Base-by-base conservation (phyloP, 495 filamentous ascomycete genomes). In the Tuber aestivum region DNA sequence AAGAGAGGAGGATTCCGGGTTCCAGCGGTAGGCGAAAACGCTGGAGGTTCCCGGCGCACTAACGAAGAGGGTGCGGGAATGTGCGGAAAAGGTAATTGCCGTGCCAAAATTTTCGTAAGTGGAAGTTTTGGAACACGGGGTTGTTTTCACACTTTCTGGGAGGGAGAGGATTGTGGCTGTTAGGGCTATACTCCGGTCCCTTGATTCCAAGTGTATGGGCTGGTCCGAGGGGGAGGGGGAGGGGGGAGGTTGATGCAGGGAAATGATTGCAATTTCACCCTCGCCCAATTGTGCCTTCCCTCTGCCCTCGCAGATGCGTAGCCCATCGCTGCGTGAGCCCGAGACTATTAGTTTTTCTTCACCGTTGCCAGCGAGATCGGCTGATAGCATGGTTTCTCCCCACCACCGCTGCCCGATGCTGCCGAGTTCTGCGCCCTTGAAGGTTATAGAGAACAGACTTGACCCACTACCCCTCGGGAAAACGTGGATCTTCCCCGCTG, bases 391-490 rank as follows among this genome's bases (percentile, higher is more conserved):
- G 1, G n/a, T n/a, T 14, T 81, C 76, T 5, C 81, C 81, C 78
- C 78, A 81, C 76, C 76, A 80, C 10, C 81, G 42, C 37, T 48
- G 71, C 5, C 81, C 81, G 16, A 80, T 76, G 18, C 73, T 61
- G 20, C 81, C 81, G 2, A 83, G 74, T 18, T 77, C 78, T 7
- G 81, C 81, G 10, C 81, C 81, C 21, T 41, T 71, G n/a, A 75
- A 38, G 1, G 70, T 69, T 10, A 82, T n/a, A 4, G 73, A 73
- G n/a, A 76, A 21, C 32, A 78, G 74, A 38, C 75, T 41, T 18
- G 37, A 61, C 7, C 56, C 48, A 27, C 76, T 69, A 3, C 78
- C 81, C 23, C 69, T 41, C 8, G 70, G 41, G 37, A 82, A 83
- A 4, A 83, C 2, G 35, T 83, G 78, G 6, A 83, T 73, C 4